Percentiles rank a stretch among this genome's conserved stretches.
phyloP scores from a whole-genome alignment of 441 rosid genomes.

The Jatropha podagrica region DNA sequence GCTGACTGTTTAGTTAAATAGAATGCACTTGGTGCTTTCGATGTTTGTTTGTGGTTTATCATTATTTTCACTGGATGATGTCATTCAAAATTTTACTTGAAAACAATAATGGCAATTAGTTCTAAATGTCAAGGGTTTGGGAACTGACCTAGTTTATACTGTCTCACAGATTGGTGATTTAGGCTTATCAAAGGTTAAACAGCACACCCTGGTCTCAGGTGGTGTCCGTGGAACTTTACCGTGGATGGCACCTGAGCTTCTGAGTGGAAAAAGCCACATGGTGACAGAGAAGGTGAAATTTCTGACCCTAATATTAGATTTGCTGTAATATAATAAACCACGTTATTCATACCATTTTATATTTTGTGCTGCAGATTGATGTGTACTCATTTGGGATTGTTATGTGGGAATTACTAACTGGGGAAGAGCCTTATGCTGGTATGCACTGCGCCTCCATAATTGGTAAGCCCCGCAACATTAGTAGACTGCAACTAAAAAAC shows the following conservation, averaged over 20 bases:
- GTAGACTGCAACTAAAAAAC: conserved; percentile 5
- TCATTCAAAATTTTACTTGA: background rate
- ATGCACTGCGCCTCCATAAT: conserved; percentile 96
- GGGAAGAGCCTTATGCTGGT: conserved; percentile 94
- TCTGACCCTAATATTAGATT: background rate
- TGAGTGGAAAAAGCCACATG: conserved; percentile 97
- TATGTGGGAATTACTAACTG: conserved; percentile 98
- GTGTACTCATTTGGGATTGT: conserved; percentile 98
- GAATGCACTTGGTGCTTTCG: background rate
- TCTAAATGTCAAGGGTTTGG: conserved; percentile 10
- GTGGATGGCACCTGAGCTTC: conserved; percentile 99
- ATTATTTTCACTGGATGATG: background rate
- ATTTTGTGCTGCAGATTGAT: conserved; percentile 63
- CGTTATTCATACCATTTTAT: background rate
- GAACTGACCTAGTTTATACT: conserved; percentile 17
- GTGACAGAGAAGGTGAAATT: conserved; percentile 86
- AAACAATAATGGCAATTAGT: background rate
- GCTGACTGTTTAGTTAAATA: conserved; percentile 16
- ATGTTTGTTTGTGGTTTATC: conserved; percentile 11
- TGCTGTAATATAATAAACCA: background rate
- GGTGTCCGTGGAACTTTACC: conserved; percentile 99
- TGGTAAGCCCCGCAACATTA: conserved; percentile 45
- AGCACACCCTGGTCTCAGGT: conserved; percentile 92
- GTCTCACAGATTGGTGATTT: conserved; percentile 84
- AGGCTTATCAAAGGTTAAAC: conserved; percentile 95